Evolutionary conservation across 257 asterid genomes (phyloP), one percentile per base, ranked within the genome.

Genomic region (Solanum tarapatanum): DNA sequence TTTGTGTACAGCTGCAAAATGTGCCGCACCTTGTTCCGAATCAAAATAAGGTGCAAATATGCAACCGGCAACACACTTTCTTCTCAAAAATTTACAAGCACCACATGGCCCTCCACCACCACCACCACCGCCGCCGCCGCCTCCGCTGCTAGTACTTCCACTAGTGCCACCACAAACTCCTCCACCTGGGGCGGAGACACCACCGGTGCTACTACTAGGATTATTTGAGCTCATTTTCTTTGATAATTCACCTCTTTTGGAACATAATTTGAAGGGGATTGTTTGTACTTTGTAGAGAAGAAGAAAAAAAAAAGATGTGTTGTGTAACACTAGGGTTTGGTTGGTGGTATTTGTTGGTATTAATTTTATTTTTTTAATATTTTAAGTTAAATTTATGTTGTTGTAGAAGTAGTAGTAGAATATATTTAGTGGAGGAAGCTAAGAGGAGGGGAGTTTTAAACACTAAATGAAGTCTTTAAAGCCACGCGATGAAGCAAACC

Each of bases 401-500:
- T 36, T 19, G 77, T 33, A 73, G 51, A 23, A 87, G 80, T 33
- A 37, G 73, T 51, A 19, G 83, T 30, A 14, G 77, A 70, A 30
- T 16, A 70, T 30, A 21, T 36, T 74, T 74, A 74, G 82, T 74
- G 82, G 51, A 36, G 82, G 82, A 74, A 74, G 80, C 80, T 73
- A 73, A 68, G 88, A 43, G 74, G 76, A 90, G 86, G 88, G 87
- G 90, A 83, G 87, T 88, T 91, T 88, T 90, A 91, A 92, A 89
- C 87, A 88, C 91, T 70, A 91, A 93, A 91, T 92, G 92, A 93
- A 96, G 90, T 72, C 99, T 94, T 96, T 91, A 96, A 95, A 94
- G 98, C 96, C 98, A 97, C 98, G 98, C 97, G 95, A 93, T 91
- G 98, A 93, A 94, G 98, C 98, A 95, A 93, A 93, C 98, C 90